phyloP scores from a whole-genome alignment of 495 filamentous ascomycete genomes.

The Hypoxylon fragiforme region DNA sequence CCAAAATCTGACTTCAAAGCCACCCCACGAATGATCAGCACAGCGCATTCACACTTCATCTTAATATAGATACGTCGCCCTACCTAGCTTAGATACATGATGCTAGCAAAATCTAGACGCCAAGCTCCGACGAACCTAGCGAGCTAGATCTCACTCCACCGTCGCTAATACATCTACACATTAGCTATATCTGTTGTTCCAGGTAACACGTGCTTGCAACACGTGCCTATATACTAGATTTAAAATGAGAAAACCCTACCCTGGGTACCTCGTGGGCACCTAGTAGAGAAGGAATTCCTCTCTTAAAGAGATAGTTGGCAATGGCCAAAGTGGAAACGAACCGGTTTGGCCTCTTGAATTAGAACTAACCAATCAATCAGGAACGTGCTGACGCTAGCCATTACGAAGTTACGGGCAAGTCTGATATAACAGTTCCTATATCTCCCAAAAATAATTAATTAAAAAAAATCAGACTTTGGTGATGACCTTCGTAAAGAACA shows the following conservation, averaged over 20 bases:
- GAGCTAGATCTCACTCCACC: conserved; percentile 2
- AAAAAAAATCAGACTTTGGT: too few species aligned
- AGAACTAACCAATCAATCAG: conserved; percentile 29
- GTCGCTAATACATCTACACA: too few species aligned
- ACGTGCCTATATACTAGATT: conserved; percentile 11
- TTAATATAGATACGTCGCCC: conserved; percentile 2
- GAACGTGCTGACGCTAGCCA: too few species aligned
- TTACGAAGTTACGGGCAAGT: too few species aligned
- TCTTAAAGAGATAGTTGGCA: conserved; percentile 10
- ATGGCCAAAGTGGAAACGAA: background rate
- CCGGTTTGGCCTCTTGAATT: conserved; percentile 1
- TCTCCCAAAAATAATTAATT: too few species aligned
- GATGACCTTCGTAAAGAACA: too few species aligned
- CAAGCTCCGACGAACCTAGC: conserved; percentile 17
- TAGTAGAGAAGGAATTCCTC: conserved; percentile 4
- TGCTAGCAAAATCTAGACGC: conserved; percentile 13
- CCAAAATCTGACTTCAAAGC: conserved; percentile 8
- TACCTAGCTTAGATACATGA: too few species aligned
- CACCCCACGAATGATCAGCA: conserved; percentile 2
- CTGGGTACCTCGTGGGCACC: too few species aligned
- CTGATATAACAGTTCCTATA: too few species aligned
- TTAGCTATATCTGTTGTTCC: too few species aligned
- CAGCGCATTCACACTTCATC: conserved; percentile 1
- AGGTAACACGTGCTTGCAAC: too few species aligned
- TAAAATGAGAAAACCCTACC: background rate